These are phyloP conservation scores for Aspergillus flavus DNA, from an alignment of 2,329 filamentous ascomycete species.

Conservation along the genomic window DNA sequence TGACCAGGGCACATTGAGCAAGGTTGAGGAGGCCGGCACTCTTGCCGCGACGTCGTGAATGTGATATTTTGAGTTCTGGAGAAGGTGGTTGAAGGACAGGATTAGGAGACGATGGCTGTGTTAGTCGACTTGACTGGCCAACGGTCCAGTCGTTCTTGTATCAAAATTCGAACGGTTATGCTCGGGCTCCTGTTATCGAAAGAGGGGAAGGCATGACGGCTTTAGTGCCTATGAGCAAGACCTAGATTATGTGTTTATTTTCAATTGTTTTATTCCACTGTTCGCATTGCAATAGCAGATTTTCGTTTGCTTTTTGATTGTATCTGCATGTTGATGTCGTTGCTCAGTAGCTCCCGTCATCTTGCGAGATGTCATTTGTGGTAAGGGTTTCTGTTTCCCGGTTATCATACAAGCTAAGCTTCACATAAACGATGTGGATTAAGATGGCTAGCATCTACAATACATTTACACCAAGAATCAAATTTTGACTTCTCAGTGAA, in stretches of 20 bases:
- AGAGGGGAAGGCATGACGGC: background rate
- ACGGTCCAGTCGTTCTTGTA: slow-evolving; percentile 26
- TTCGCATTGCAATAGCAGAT: slow-evolving; percentile 7
- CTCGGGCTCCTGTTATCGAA: background rate
- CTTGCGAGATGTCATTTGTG: background rate
- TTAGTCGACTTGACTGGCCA: background rate
- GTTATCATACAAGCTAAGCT: background rate
- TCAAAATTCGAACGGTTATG: slow-evolving; percentile 26
- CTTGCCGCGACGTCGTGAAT: slow-evolving; percentile 42
- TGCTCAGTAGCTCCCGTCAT: background rate
- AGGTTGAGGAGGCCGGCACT: slow-evolving; percentile 36
- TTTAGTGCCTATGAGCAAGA: slow-evolving; percentile 2
- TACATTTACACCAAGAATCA: background rate
- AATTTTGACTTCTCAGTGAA: background rate
- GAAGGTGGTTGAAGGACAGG: background rate
- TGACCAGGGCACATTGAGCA: slow-evolving; percentile 57
- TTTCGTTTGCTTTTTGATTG: slow-evolving; percentile 3
- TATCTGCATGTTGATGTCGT: background rate
- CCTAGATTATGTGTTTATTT: slow-evolving; percentile 5
- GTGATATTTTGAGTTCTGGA: background rate
- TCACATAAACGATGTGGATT: background rate
- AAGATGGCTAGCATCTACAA: background rate
- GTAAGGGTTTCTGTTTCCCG: background rate
- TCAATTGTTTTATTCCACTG: slow-evolving; percentile 2
- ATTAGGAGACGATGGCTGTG: background rate